Evolutionary conservation across 176 grass and related monocot genomes (phyloP).

Genomic region (Cenchrus purpureus): DNA sequence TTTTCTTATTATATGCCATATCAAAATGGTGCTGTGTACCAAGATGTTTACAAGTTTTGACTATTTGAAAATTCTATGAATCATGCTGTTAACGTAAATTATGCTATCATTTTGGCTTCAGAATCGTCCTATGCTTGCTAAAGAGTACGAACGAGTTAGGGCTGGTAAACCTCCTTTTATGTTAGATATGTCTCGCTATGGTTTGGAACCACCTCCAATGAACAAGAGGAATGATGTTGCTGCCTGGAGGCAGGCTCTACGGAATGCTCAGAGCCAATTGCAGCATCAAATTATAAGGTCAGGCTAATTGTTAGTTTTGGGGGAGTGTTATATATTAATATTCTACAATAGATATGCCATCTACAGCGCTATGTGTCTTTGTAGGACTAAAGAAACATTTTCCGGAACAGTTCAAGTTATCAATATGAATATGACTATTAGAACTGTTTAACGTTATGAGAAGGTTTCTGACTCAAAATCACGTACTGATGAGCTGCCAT

Average conservation of each 20-base stretch:
- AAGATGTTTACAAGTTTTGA: background rate
- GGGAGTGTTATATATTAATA: background rate
- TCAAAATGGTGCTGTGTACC: background rate
- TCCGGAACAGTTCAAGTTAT: slow-evolving; percentile 16
- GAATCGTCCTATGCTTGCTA: slow-evolving; percentile 95
- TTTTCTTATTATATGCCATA: background rate
- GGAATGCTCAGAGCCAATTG: slow-evolving; percentile 84
- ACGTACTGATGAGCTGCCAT: background rate
- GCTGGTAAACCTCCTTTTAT: slow-evolving; percentile 87
- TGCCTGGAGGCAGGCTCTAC: slow-evolving; percentile 88
- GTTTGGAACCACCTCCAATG: slow-evolving; percentile 77
- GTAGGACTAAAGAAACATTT: background rate
- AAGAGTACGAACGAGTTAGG: slow-evolving; percentile 97
- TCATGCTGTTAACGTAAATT: slow-evolving; percentile 8
- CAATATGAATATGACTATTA: background rate
- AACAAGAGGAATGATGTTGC: slow-evolving; percentile 88
- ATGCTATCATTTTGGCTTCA: slow-evolving; percentile 44
- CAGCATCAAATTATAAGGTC: slow-evolving; percentile 95
- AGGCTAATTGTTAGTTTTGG: slow-evolving; percentile 26
- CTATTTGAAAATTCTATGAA: slow-evolving; percentile 7
- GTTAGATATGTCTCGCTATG: slow-evolving; percentile 96
- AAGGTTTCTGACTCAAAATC: background rate
- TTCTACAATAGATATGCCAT: slow-evolving; percentile 5
- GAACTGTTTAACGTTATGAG: background rate
- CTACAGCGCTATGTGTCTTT: background rate